Percentiles rank a stretch among this genome's conserved stretches.
Evolutionary conservation across 768 basidiomycete genomes (phyloP).

Genomic region (Chlorophyllum brunneum): DNA sequence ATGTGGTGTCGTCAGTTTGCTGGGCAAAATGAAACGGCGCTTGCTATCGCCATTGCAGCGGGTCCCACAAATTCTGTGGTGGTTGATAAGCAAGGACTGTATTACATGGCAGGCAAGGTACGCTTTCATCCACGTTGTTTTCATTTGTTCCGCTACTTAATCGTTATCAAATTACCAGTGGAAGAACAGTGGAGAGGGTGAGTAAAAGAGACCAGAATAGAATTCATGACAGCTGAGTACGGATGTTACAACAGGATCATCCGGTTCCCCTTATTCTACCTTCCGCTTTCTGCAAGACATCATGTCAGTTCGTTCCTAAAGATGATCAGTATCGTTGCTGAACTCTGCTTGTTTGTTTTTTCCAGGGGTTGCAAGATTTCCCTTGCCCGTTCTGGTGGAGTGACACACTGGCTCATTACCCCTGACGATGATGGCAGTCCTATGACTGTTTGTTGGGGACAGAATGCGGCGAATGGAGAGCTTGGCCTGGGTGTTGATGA

Average conservation of each 20-base stretch:
- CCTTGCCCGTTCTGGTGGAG: slow-evolving; percentile 73
- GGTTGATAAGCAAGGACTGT: slow-evolving; percentile 82
- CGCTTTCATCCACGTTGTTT: slow-evolving; percentile 6
- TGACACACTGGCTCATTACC: slow-evolving; percentile 81
- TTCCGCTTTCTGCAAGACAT: slow-evolving; percentile 88
- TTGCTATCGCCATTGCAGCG: slow-evolving; percentile 62
- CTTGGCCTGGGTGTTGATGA: slow-evolving; percentile 77
- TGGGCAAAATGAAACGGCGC: slow-evolving; percentile 60
- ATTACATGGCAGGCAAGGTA: slow-evolving; percentile 83
- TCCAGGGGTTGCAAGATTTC: slow-evolving; percentile 75
- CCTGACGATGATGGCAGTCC: slow-evolving; percentile 69
- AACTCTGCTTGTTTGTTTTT: slow-evolving; percentile 1
- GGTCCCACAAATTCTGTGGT: slow-evolving; percentile 86
- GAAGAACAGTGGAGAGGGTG: slow-evolving; percentile 94
- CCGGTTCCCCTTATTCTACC: slow-evolving; percentile 82
- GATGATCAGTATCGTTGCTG: background rate
- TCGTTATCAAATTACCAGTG: slow-evolving; percentile 44
- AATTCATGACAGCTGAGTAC: background rate
- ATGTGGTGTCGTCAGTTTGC: slow-evolving; percentile 53
- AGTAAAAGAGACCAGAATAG: slow-evolving; percentile 30
- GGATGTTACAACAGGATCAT: slow-evolving; percentile 54
- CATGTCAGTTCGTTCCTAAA: slow-evolving; percentile 44
- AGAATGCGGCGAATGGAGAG: slow-evolving; percentile 87
- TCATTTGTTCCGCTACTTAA: background rate
- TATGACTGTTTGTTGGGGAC: slow-evolving; percentile 86